Conservation (phyloP, 1,139 yeast species). For the Yueomyces sp. region DNA sequence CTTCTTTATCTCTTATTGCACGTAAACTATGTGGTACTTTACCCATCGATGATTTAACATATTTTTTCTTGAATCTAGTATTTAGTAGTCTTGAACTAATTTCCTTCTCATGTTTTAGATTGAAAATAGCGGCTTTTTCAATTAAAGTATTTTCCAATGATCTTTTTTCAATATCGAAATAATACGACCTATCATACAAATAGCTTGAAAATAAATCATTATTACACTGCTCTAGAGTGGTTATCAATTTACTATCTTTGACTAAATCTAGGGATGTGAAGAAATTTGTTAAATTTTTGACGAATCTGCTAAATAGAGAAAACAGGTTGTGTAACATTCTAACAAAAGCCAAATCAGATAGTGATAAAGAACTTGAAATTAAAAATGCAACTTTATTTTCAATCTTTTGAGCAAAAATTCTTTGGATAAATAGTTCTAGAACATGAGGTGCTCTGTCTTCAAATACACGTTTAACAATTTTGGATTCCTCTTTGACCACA, state of each 20-base stretch:
- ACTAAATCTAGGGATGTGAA: conserved; percentile 32
- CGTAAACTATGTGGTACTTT: conserved; percentile 14
- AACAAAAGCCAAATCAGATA: conserved; percentile 63
- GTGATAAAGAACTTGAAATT: conserved; percentile 50
- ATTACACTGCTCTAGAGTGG: conserved; percentile 58
- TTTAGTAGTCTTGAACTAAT: conserved; percentile 36
- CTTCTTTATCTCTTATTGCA: not conserved
- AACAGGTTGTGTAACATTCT: conserved; percentile 62
- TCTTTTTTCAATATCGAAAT: conserved; percentile 63
- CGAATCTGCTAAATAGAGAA: conserved; percentile 47
- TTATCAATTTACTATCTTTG: conserved; percentile 32
- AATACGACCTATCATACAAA: conserved; percentile 46
- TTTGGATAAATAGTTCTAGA: conserved; percentile 55
- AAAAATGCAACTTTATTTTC: conserved; percentile 55
- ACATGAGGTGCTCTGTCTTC: conserved; percentile 55
- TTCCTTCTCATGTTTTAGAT: conserved; percentile 38
- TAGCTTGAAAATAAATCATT: conserved; percentile 65
- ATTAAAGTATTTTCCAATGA: conserved; percentile 53
- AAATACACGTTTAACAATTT: conserved; percentile 62
- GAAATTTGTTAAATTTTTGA: conserved; percentile 52
- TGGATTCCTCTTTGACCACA: conserved; percentile 56
- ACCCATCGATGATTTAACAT: conserved; percentile 4
- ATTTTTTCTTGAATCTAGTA: conserved; percentile 22
- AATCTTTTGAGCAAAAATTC: conserved; percentile 67
- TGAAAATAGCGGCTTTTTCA: conserved; percentile 36